These are phyloP conservation scores for Zymoseptoria pseudotritici DNA, from an alignment of 2,329 filamentous ascomycete species.

Conservation along the genomic window DNA sequence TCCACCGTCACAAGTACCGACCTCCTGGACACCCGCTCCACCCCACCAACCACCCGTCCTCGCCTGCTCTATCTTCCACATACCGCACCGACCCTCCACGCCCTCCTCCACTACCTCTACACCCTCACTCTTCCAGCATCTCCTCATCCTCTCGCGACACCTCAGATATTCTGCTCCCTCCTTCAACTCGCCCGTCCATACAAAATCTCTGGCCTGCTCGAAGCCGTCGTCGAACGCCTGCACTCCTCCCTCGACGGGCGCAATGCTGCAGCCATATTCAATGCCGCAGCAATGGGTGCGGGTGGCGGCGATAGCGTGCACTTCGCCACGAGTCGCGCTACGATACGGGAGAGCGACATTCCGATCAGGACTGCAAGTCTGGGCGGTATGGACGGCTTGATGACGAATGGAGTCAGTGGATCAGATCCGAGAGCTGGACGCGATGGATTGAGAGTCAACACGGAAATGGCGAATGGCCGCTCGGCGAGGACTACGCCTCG, in stretches of 20 bases:
- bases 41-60: constrained; percentile 59
- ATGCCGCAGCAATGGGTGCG: constrained; percentile 94
- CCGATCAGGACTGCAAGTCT: constrained; percentile 43
- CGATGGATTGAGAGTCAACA: constrained; percentile 43
- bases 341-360: constrained; percentile 34
- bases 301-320: constrained; percentile 81
- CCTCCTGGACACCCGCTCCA: constrained; percentile 46
- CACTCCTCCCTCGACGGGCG: constrained; percentile 84
- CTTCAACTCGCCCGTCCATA: constrained; percentile 91
- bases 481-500: constrained; percentile 30
- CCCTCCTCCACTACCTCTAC: constrained; percentile 87
- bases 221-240: constrained; percentile 84
- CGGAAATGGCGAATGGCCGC: constrained; percentile 38
- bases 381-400: constrained; percentile 36
- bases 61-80: constrained; percentile 89
- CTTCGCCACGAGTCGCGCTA: constrained; percentile 38
- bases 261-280: constrained; percentile 95
- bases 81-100: constrained; percentile 79
- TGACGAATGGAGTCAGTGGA: constrained; percentile 34
- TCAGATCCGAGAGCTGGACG: constrained; percentile 5
- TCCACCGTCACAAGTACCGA: constrained; percentile 30
- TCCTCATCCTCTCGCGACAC: constrained; percentile 73
- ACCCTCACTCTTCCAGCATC: constrained; percentile 77
- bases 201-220: constrained; percentile 82
- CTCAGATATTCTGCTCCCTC: constrained; percentile 90